These are phyloP conservation scores for Penicillium lividum DNA, from an alignment of 495 filamentous ascomycete genomes.

Conservation along the genomic window DNA sequence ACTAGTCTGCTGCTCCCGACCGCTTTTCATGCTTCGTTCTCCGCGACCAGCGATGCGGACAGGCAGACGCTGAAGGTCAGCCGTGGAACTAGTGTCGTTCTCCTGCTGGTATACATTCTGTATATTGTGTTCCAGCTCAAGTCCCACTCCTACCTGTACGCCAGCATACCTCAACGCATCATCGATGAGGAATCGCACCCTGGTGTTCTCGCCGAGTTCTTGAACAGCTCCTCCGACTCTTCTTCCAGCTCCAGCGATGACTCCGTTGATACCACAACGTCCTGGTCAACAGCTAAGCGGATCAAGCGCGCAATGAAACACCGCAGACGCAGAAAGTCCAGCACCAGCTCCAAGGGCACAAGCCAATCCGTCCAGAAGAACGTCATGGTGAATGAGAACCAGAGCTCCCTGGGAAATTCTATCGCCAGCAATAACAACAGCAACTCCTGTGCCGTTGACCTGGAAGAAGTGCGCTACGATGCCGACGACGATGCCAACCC, in stretches of 20 bases:
- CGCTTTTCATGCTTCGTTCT: conserved; percentile 89
- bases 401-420: conserved; percentile 29
- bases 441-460: conserved; percentile 34
- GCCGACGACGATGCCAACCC: conserved; percentile 26
- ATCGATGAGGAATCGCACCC: conserved; percentile 88
- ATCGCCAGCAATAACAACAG: conserved; percentile 39
- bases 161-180: conserved; percentile 83
- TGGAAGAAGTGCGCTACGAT: conserved; percentile 37
- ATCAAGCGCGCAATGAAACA: conserved; percentile 71
- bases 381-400: conserved; percentile 27
- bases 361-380: conserved; percentile 29
- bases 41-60: conserved; percentile 60
- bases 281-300: conserved; percentile 71
- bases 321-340: conserved; percentile 70
- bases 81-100: conserved; percentile 84
- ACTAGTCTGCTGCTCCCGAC: conserved; percentile 84
- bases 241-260: conserved; percentile 63
- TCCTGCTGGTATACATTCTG: conserved; percentile 79
- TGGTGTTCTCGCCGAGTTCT: conserved; percentile 76
- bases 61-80: conserved; percentile 75
- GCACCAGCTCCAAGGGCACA: conserved; percentile 65
- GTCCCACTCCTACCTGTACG: conserved; percentile 88
- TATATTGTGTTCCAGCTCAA: conserved; percentile 91
- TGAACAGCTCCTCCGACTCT: conserved; percentile 69
- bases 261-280: conserved; percentile 65